A percentile compares a stretch with the other conserved stretches of the same genome.
These are phyloP conservation scores for Apiospora saccharicola DNA, from an alignment of 2,329 filamentous ascomycete genomes.

Conservation along the genomic window DNA sequence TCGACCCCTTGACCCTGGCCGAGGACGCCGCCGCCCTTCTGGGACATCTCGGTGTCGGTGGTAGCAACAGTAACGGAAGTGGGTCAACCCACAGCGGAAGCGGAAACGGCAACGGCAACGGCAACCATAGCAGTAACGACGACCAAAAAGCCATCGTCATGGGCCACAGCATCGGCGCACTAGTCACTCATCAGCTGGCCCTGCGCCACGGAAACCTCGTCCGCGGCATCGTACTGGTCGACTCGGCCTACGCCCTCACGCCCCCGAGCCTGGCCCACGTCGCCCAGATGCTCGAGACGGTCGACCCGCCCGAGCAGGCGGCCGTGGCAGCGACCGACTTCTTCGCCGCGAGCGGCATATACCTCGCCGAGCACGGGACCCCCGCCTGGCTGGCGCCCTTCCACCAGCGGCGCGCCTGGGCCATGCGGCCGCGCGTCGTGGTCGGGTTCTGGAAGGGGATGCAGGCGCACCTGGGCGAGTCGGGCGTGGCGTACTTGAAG, in stretches of 20 bases:
- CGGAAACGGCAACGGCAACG: neutral
- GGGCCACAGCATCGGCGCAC: conserved; percentile 26
- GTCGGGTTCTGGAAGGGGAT: neutral
- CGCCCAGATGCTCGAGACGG: neutral
- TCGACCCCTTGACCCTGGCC: conserved; percentile 23
- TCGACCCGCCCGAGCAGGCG: neutral
- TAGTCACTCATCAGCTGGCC: conserved; percentile 23
- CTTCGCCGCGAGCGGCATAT: neutral
- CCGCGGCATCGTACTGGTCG: conserved; percentile 23
- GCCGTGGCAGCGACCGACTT: neutral
- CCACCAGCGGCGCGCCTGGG: conserved; percentile 26
- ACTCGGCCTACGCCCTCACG: conserved; percentile 22
- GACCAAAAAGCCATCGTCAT: conserved; percentile 26
- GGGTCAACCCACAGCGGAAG: neutral
- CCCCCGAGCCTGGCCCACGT: neutral
- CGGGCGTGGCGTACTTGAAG: neutral
- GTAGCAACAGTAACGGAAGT: neutral
- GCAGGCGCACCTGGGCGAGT: conserved; percentile 23
- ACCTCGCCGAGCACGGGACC: neutral
- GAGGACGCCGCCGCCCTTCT: conserved; percentile 25
- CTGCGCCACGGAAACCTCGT: conserved; percentile 3
- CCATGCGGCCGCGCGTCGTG: conserved; percentile 1
- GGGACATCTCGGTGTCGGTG: conserved; percentile 12
- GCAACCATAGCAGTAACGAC: neutral
- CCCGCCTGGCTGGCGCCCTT: conserved; percentile 21